These are phyloP conservation scores for Penicillium chermesinum DNA, from an alignment of 495 filamentous ascomycete species.

Conservation along the genomic window DNA sequence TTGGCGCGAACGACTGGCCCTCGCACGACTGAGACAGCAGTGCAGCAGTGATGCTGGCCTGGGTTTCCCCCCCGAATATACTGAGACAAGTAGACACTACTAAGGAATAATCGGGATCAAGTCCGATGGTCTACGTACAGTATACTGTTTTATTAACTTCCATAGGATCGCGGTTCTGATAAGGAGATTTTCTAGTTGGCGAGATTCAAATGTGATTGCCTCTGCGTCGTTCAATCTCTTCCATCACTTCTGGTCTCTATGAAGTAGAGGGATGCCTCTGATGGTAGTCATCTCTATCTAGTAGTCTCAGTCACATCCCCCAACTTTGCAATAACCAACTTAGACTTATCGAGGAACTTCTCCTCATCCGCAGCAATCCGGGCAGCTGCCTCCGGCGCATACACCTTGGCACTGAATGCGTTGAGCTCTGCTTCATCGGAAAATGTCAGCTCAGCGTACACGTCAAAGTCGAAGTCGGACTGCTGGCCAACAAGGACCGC, in stretches of 20 bases:
- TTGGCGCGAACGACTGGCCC: background rate
- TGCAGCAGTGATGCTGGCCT: background rate
- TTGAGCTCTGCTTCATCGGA: conserved; percentile 25
- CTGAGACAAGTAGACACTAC: no score
- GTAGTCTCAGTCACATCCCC: conserved; percentile 22
- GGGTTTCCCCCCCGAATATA: no score
- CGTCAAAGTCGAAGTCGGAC: conserved; percentile 37
- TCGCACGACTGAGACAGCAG: background rate
- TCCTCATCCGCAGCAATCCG: conserved; percentile 29
- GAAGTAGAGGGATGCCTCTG: no score
- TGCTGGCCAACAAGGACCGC: conserved; percentile 30
- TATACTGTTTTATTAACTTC: no score
- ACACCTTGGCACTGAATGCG: conserved; percentile 21
- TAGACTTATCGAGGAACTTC: conserved; percentile 27
- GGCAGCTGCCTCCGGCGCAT: conserved; percentile 17
- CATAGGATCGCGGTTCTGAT: no score
- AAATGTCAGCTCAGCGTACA: conserved; percentile 31
- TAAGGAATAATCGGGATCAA: no score
- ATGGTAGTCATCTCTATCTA: no score
- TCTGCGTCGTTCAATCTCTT: no score
- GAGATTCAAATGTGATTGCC: no score
- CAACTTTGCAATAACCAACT: conserved; percentile 21
- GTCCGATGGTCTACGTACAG: no score
- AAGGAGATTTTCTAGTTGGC: no score
- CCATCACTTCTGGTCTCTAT: no score